A percentile compares a stretch with the other conserved stretches of the same genome.
Evolutionary conservation across 306 rosid species (phyloP).

Genomic region (Begonia peltatifolia): DNA sequence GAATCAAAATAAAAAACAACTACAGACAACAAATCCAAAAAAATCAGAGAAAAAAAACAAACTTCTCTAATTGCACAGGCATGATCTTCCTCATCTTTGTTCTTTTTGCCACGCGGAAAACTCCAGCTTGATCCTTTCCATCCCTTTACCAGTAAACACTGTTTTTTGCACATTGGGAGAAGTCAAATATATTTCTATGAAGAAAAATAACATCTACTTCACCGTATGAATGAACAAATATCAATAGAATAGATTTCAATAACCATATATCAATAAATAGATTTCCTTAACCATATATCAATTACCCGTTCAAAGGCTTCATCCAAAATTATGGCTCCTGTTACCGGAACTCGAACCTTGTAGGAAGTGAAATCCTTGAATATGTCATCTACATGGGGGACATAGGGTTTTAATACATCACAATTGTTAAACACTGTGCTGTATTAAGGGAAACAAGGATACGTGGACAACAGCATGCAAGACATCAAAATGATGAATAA

Average conservation of each 20-base stretch:
- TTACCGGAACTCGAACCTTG: conserved; percentile 94
- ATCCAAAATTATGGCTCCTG: conserved; percentile 95
- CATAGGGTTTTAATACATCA: conserved; percentile 92
- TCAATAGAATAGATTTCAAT: conserved; percentile 2
- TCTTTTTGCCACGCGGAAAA: conserved; percentile 98
- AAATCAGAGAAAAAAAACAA: conserved; percentile 1
- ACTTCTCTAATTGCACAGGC: conserved; percentile 97
- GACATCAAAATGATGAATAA: neutral
- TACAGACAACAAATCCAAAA: neutral
- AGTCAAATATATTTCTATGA: neutral
- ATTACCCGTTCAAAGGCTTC: conserved; percentile 93
- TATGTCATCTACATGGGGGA: conserved; percentile 83
- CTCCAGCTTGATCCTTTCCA: conserved; percentile 99
- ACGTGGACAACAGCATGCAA: neutral
- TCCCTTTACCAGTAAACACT: conserved; percentile 96
- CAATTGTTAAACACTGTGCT: conserved; percentile 75
- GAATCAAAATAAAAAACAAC: too few species aligned
- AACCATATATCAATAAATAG: conserved; percentile 12
- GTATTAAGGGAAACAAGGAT: conserved; percentile 30
- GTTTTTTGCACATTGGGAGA: conserved; percentile 13
- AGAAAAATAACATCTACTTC: neutral
- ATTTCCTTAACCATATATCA: conserved; percentile 1
- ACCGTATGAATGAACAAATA: neutral
- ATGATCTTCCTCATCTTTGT: conserved; percentile 94
- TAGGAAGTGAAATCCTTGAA: conserved; percentile 95